Evolutionary conservation across 306 rosid genomes (phyloP).

Genomic region (Inga laurina): DNA sequence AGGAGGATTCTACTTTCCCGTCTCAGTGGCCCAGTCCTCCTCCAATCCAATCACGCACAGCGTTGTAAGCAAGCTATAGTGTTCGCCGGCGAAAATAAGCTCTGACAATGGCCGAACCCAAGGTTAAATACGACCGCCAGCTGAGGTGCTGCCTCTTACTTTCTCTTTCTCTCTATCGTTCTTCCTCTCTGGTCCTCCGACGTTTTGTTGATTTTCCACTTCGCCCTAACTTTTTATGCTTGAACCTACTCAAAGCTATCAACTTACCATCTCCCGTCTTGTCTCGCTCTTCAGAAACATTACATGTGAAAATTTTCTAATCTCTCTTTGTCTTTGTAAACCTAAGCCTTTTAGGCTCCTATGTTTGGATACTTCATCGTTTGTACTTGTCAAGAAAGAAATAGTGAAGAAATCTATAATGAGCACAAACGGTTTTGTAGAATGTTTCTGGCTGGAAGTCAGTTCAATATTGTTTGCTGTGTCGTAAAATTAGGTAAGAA

Average conservation of each 20-base stretch:
- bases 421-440: slow-evolving; percentile 1
- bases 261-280: not conserved
- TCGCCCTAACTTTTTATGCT: not conserved
- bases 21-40: not conserved
- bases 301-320: not conserved
- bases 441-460: slow-evolving; percentile 8
- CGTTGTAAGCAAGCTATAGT: not conserved
- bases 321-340: not conserved
- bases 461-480: not conserved
- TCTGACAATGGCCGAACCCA: slow-evolving; percentile 11
- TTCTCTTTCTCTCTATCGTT: not conserved
- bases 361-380: not conserved
- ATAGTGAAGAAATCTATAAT: not conserved
- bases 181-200: not conserved
- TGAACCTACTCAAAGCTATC: not conserved
- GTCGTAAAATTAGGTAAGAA: not conserved
- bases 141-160: not conserved
- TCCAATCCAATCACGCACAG: not conserved
- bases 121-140: slow-evolving; percentile 19
- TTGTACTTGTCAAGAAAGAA: not conserved
- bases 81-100: not conserved
- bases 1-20: not conserved
- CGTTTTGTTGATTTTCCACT: slow-evolving; percentile 15
- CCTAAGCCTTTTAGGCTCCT: not conserved
- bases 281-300: not conserved